Percentiles rank a stretch among this genome's conserved stretches.
Conservation (phyloP, 257 asterid species). For the Euphrasia confusa region DNA sequence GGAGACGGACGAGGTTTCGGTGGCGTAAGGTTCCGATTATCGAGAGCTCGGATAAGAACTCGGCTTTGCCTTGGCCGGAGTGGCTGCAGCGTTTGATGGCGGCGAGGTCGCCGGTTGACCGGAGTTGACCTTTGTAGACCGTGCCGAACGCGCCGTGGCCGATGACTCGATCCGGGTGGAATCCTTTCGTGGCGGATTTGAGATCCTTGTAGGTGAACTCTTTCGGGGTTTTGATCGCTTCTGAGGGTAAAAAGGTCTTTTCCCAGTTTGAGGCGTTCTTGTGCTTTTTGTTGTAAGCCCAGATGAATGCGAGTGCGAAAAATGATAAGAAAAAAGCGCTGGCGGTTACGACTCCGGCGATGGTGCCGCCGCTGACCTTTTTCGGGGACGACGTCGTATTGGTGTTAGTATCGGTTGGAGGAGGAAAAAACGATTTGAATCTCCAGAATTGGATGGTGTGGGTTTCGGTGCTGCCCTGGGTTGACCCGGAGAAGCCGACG, state of each 20-base stretch:
- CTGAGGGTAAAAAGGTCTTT: conserved; percentile 40
- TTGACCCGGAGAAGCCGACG: conserved; percentile 81
- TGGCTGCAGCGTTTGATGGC: conserved; percentile 89
- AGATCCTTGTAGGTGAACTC: conserved; percentile 77
- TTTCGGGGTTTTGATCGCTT: conserved; percentile 73
- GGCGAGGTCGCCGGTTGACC: conserved; percentile 47
- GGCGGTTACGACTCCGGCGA: conserved; percentile 79
- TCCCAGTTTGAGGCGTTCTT: conserved; percentile 28
- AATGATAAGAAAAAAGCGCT: conserved; percentile 65
- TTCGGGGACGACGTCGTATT: conserved; percentile 20
- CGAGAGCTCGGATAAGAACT: conserved; percentile 71
- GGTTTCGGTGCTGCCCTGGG: conserved; percentile 90
- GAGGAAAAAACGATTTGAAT: conserved; percentile 46
- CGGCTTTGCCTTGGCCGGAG: conserved; percentile 72
- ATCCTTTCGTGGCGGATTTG: conserved; percentile 57
- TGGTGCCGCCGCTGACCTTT: conserved; percentile 49
- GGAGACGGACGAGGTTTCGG: conserved; percentile 69
- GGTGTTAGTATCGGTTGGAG: conserved; percentile 30
- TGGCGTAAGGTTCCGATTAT: conserved; percentile 80
- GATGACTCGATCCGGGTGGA: conserved; percentile 41
- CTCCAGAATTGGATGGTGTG: conserved; percentile 89
- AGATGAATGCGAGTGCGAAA: conserved; percentile 42
- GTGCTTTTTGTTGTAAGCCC: conserved; percentile 56
- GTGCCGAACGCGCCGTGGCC: conserved; percentile 90
- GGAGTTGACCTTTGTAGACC: conserved; percentile 57